phyloP scores from a whole-genome alignment of 805 yeast genomes.

The Spathaspora boniae region DNA sequence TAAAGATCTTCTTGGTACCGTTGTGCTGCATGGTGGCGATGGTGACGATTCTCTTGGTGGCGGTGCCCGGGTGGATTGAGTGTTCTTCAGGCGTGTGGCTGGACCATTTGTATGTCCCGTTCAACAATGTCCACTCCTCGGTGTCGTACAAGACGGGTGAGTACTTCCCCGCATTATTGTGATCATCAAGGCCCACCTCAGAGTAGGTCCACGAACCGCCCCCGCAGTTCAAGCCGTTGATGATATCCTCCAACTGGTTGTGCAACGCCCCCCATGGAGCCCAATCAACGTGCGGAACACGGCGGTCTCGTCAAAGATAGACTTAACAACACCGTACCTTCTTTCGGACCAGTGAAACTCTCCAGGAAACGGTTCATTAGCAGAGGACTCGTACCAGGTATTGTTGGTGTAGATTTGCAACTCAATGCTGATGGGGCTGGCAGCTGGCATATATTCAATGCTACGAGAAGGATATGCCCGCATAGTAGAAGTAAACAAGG shows the following conservation, averaged over 20 bases:
- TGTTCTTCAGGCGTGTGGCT: conserved; percentile 24
- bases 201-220: conserved; percentile 19
- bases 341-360: conserved; percentile 47
- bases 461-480: too few species aligned
- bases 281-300: conserved; percentile 36
- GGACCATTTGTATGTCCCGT: conserved; percentile 23
- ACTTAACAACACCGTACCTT: conserved; percentile 28
- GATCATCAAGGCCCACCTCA: conserved; percentile 32
- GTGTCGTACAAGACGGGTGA: conserved; percentile 24
- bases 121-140: conserved; percentile 21
- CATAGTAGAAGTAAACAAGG: too few species aligned
- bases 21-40: conserved; percentile 25
- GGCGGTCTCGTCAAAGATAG: neutral
- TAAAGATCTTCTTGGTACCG: conserved; percentile 19
- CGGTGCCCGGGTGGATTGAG: conserved; percentile 48
- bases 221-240: conserved; percentile 17
- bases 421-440: too few species aligned
- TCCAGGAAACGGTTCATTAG: conserved; percentile 33
- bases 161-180: conserved; percentile 25
- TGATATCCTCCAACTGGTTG: conserved; percentile 31
- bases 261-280: conserved; percentile 37
- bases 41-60: conserved; percentile 36
- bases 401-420: conserved; percentile 41
- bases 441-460: too few species aligned
- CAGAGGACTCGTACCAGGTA: conserved; percentile 38